A percentile compares a stretch with the other conserved stretches of the same genome.
phyloP scores from a whole-genome alignment of 2,329 filamentous ascomycete species.

The Ophiostoma tasmaniense region DNA sequence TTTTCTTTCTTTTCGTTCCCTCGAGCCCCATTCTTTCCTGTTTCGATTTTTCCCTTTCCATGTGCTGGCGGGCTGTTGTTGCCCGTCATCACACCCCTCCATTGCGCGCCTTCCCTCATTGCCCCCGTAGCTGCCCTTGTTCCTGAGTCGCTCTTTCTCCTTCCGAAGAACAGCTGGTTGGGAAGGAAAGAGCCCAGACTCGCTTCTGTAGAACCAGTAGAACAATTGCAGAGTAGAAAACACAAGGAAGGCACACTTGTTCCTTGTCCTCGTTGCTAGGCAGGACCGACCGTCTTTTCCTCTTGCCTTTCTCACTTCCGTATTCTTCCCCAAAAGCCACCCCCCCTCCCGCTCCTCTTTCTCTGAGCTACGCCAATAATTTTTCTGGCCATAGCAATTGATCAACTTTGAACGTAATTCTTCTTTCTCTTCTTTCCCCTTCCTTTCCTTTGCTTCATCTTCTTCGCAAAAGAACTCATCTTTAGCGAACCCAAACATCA shows the following conservation, averaged over 20 bases:
- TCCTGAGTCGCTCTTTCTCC: constrained; percentile 15
- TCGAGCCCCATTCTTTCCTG: constrained; percentile 7
- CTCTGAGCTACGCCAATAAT: constrained; percentile 18
- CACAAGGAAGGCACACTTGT: constrained; percentile 10
- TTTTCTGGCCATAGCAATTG: constrained; percentile 15
- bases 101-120: background rate
- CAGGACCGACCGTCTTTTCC: constrained; percentile 13
- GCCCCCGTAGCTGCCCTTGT: constrained; percentile 7
- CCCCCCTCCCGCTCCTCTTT: constrained; percentile 8
- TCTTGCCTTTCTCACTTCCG: background rate
- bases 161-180: constrained; percentile 1
- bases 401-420: constrained; percentile 16
- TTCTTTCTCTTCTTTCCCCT: constrained; percentile 12
- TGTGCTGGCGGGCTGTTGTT: constrained; percentile 9
- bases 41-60: background rate
- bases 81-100: background rate
- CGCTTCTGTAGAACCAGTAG: too few relatives aligned
- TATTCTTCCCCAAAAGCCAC: constrained; percentile 8
- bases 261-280: constrained; percentile 13
- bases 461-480: constrained; percentile 10
- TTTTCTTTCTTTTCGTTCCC: constrained; percentile 7
- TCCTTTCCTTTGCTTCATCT: constrained; percentile 8
- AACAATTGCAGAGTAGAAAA: background rate
- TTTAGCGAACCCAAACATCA: constrained; percentile 2
- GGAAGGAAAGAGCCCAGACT: background rate